A percentile compares a stretch with the other conserved stretches of the same genome.
phyloP scores from a whole-genome alignment of 2,329 filamentous ascomycete species.

The Ophiosphaerella korrae region DNA sequence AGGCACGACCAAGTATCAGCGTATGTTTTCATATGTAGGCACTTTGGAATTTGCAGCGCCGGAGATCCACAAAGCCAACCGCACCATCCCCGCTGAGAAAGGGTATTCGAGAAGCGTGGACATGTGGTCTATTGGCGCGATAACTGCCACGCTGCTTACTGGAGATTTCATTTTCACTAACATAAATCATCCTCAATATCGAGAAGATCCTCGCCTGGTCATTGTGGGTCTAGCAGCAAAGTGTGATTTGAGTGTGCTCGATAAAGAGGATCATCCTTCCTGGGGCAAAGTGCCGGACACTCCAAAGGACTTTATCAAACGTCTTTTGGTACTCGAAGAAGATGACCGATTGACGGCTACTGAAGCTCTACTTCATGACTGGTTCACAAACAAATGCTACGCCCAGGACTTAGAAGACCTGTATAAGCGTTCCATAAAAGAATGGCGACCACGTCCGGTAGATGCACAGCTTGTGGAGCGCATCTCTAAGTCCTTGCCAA shows the following conservation, averaged over 20 bases:
- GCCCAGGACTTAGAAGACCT: conserved; percentile 54
- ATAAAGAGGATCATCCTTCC: conserved; percentile 40
- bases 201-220: conserved; percentile 27
- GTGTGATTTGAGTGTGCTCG: conserved; percentile 53
- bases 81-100: conserved; percentile 21
- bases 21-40: conserved; percentile 62
- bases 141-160: conserved; percentile 59
- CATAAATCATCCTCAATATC: conserved; percentile 35
- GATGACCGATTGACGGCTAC: conserved; percentile 56
- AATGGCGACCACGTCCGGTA: conserved; percentile 55
- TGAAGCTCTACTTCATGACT: conserved; percentile 60
- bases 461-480: conserved; percentile 36
- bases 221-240: conserved; percentile 43
- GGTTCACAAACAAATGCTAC: conserved; percentile 61
- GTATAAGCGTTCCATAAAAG: conserved; percentile 55
- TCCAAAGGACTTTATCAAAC: conserved; percentile 60
- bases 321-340: conserved; percentile 58
- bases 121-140: conserved; percentile 66
- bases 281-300: conserved; percentile 52
- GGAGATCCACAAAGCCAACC: conserved; percentile 46
- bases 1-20: conserved; percentile 16
- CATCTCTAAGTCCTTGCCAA: conserved; percentile 8
- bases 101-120: conserved; percentile 65
- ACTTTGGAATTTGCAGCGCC: conserved; percentile 64
- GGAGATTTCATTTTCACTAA: conserved; percentile 55